These are phyloP conservation scores for Asterophora lycoperdoides DNA, from an alignment of 768 basidiomycete genomes.

Conservation along the genomic window DNA sequence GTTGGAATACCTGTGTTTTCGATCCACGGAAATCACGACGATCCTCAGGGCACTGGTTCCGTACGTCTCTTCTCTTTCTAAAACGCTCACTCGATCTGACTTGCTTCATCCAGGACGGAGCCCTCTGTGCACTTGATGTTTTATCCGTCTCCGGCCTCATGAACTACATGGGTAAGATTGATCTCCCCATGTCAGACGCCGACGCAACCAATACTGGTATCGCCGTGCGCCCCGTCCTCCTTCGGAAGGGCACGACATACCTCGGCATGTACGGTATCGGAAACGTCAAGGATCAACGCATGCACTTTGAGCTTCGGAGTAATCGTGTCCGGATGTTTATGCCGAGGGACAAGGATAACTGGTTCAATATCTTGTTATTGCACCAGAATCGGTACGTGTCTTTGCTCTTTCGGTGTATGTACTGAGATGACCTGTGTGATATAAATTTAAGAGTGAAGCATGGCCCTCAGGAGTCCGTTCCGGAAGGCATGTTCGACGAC, in stretches of 20 bases:
- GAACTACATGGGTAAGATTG: constrained; percentile 98
- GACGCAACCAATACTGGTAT: constrained; percentile 71
- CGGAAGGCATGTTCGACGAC: constrained; percentile 97
- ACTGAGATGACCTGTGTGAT: background rate
- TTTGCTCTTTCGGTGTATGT: background rate
- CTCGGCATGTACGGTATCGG: constrained; percentile 96
- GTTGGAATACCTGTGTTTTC: constrained; percentile 97
- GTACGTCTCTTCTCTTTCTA: constrained; percentile 41
- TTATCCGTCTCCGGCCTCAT: constrained; percentile 90
- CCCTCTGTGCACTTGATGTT: constrained; percentile 91
- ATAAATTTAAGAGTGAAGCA: constrained; percentile 70
- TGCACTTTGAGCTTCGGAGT: constrained; percentile 94
- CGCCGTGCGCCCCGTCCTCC: constrained; percentile 82
- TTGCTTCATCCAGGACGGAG: constrained; percentile 68
- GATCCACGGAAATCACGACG: constrained; percentile 99
- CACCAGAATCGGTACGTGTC: constrained; percentile 89
- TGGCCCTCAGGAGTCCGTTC: constrained; percentile 90
- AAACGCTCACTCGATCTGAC: background rate
- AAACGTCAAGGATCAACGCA: constrained; percentile 92
- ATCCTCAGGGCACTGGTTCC: constrained; percentile 92
- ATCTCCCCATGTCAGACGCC: constrained; percentile 71
- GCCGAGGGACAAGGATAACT: constrained; percentile 84
- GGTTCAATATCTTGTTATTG: constrained; percentile 92
- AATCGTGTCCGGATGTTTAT: constrained; percentile 96
- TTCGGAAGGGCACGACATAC: constrained; percentile 80